phyloP scores from a whole-genome alignment of 139 green algal genomes.

The Chlamydomonas eustigma region DNA sequence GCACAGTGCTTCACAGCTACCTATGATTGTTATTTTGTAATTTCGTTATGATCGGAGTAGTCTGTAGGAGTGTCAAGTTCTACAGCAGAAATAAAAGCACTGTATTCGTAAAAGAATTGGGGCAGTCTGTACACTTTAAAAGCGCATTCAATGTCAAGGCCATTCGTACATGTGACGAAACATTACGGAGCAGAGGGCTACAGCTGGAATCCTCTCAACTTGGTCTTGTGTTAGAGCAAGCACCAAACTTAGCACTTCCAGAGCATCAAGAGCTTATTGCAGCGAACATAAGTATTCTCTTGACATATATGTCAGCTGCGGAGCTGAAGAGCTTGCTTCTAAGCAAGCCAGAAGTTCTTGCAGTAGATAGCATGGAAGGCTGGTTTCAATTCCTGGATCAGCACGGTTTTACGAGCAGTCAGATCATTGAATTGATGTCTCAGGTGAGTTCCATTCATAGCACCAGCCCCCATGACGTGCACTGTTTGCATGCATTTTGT shows the following conservation, averaged over 20 bases:
- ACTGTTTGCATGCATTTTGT: neutral
- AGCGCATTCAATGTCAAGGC: neutral
- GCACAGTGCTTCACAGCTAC: too few species aligned
- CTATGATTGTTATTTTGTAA: too few species aligned
- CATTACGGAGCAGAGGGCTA: neutral
- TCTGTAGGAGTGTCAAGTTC: neutral
- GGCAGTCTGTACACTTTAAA: neutral
- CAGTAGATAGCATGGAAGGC: neutral
- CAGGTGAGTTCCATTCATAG: neutral
- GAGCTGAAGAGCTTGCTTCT: neutral
- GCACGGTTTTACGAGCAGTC: neutral
- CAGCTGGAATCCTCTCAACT: neutral
- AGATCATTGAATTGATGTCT: neutral
- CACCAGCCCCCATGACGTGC: neutral
- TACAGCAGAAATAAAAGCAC: neutral
- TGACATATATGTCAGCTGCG: neutral
- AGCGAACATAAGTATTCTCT: neutral
- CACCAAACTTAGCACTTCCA: neutral
- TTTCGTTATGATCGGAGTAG: too few species aligned
- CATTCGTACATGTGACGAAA: neutral
- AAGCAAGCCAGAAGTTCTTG: neutral
- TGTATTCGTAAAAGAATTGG: neutral
- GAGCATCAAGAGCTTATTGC: neutral
- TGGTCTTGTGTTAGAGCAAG: neutral
- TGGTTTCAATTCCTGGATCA: constrained; percentile 4